Base-by-base conservation (phyloP, 352 stramenopile genomes). In the Phytophthora pluvialis region DNA sequence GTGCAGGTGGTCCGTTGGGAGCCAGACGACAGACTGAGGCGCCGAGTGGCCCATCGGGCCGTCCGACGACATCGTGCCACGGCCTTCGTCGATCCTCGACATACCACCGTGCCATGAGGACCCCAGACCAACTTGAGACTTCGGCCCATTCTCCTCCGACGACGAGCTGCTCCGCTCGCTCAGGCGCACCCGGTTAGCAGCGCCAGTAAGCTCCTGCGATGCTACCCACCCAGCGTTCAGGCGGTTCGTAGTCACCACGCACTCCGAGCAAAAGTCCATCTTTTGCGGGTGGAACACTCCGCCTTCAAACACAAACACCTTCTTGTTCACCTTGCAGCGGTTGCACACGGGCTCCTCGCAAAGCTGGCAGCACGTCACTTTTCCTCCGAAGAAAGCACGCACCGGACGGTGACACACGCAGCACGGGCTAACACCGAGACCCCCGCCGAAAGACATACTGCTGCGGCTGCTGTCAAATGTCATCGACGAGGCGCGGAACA, bases 251-350 rank as follows among this genome's bases (percentile, higher is more conserved):
- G 64, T 64, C 26, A 63, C 51, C 35, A 86, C 59, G 48, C 79
- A 88, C 63, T 86, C 77, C 25, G 63, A 71, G 50, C 79, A 88
- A 50, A 88, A 88, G n/a, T 86, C 78, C 54, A 91, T 82, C 62
- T 91, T 89, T 53, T 83, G 71, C 10, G 78, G 80, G 39, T 86
- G 70, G 50, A 85, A 82, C 21, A 86, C 61, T 0, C 70, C 70
- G n/a, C 53, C 48, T 42, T 70, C 65, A 62, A 81, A 78, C 42
- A 86, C 69, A 48, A 70, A 72, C 16, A 86, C 62, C 49, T 84
- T 79, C 57, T 89, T 84, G 52, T 44, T 51, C 36, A 84, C 71
- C 28, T 62, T 75, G 44, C 76, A 84, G 59, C 71, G 78, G 43
- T 70, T 64, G 59, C 73, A 82, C 11, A 80, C 61, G 3, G 74